phyloP scores from a whole-genome alignment of 257 asterid genomes.

The Coffea eugenioides region DNA sequence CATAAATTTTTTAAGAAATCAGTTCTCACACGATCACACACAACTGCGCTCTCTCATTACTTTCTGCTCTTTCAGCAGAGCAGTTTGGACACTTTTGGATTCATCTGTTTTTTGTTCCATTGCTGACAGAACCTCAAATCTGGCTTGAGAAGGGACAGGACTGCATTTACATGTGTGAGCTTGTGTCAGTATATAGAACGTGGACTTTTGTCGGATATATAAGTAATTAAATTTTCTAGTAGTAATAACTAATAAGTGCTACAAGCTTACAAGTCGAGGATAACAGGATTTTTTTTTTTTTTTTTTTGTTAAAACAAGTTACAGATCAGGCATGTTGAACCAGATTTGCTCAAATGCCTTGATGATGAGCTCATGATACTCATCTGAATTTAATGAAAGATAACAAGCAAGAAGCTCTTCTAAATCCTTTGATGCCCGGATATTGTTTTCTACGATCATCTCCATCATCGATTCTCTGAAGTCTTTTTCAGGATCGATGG shows the following conservation, averaged over 20 bases:
- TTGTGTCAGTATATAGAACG: neutral
- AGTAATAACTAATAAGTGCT: neutral
- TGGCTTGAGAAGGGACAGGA: neutral
- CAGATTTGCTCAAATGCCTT: conserved; percentile 86
- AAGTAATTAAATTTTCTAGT: conserved; percentile 1
- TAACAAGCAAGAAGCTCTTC: conserved; percentile 90
- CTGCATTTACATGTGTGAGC: neutral
- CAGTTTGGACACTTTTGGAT: neutral
- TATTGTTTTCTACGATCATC: conserved; percentile 82
- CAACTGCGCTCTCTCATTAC: neutral
- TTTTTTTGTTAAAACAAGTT: conserved; percentile 3
- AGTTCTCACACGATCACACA: neutral
- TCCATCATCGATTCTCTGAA: conserved; percentile 90
- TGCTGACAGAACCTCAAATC: conserved; percentile 3
- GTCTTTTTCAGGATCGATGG: conserved; percentile 80
- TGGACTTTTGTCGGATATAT: conserved; percentile 7
- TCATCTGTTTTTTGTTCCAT: conserved; percentile 7
- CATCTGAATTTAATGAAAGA: conserved; percentile 68
- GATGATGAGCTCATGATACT: conserved; percentile 68
- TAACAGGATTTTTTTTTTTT: neutral
- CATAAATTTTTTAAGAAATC: neutral
- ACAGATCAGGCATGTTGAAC: conserved; percentile 52
- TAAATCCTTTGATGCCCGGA: conserved; percentile 59
- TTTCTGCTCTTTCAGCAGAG: neutral
- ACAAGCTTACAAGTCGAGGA: conserved; percentile 14